Percentiles rank a stretch among this genome's conserved stretches.
Evolutionary conservation across 2,329 filamentous ascomycete genomes (phyloP).

Genomic region (Venturia nashicola): DNA sequence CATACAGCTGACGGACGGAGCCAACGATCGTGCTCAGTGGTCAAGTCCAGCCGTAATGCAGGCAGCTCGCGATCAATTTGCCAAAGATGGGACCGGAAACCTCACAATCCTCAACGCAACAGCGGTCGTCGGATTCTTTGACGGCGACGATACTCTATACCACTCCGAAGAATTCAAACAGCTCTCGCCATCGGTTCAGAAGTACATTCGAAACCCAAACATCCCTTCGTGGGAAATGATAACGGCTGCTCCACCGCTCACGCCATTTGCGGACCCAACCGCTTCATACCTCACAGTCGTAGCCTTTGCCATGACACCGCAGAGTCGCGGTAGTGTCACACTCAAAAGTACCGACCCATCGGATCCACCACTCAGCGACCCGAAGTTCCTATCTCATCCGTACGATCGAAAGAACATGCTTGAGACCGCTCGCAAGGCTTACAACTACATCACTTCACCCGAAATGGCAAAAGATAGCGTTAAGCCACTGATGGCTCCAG

Average conservation of each 20-base stretch:
- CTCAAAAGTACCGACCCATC: slow-evolving; percentile 41
- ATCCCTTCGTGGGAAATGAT: slow-evolving; percentile 47
- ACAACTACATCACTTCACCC: slow-evolving; percentile 31
- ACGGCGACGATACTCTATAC: slow-evolving; percentile 27
- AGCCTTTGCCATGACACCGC: slow-evolving; percentile 38
- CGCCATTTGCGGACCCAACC: slow-evolving; percentile 19
- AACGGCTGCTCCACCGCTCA: slow-evolving; percentile 24
- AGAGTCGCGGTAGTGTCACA: slow-evolving; percentile 38
- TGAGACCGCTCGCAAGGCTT: slow-evolving; percentile 33
- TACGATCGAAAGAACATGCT: slow-evolving; percentile 42
- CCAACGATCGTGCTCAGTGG: background rate
- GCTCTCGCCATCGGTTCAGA: slow-evolving; percentile 32
- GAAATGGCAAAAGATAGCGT: slow-evolving; percentile 34
- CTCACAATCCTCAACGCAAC: slow-evolving; percentile 13
- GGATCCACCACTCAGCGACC: slow-evolving; percentile 40
- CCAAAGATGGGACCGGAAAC: slow-evolving; percentile 5
- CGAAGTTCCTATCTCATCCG: slow-evolving; percentile 39
- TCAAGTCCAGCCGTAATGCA: background rate
- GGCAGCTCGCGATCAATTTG: slow-evolving; percentile 5
- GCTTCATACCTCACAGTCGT: slow-evolving; percentile 35
- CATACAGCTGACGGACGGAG: slow-evolving; percentile 20
- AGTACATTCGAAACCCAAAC: slow-evolving; percentile 34
- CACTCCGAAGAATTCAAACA: slow-evolving; percentile 36
- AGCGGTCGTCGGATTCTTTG: slow-evolving; percentile 32
- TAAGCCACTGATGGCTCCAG: slow-evolving; percentile 29